Conservation (phyloP, 2,329 filamentous ascomycete species). For the Cladophialophora carrionii region DNA sequence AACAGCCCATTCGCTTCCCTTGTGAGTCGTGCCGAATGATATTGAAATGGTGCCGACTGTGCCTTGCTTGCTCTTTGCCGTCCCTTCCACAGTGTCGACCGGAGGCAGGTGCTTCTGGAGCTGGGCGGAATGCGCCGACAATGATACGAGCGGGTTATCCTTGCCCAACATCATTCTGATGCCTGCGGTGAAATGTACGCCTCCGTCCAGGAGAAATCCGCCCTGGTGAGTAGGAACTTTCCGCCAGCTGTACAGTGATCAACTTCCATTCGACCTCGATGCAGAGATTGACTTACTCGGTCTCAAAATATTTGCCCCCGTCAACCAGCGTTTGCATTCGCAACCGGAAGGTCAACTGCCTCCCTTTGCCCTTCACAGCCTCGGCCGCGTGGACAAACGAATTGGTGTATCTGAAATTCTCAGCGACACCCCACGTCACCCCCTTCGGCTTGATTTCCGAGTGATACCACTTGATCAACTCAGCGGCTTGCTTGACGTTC, state of each 20-base stretch:
- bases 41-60: conserved; percentile 56
- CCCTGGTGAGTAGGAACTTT: conserved; percentile 61
- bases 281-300: conserved; percentile 41
- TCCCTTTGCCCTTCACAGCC: conserved; percentile 53
- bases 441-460: conserved; percentile 47
- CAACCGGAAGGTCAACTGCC: conserved; percentile 55
- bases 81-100: conserved; percentile 61
- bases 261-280: conserved; percentile 47
- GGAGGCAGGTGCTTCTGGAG: conserved; percentile 58
- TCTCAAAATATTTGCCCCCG: conserved; percentile 58
- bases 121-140: conserved; percentile 56
- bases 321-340: conserved; percentile 52
- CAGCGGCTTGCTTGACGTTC: conserved; percentile 56
- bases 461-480: conserved; percentile 57
- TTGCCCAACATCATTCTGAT: conserved; percentile 55
- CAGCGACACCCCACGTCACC: conserved; percentile 56
- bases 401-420: conserved; percentile 61
- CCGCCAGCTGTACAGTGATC: conserved; percentile 51
- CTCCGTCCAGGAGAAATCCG: conserved; percentile 63
- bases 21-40: conserved; percentile 58
- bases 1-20: conserved; percentile 54
- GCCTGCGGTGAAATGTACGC: conserved; percentile 60
- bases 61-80: conserved; percentile 53
- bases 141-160: conserved; percentile 47
- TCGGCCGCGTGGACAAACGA: conserved; percentile 53